A percentile compares a stretch with the other conserved stretches of the same genome.
Conservation (phyloP, 192 early-diverging fungal genomes). For the Backusella westeae region DNA sequence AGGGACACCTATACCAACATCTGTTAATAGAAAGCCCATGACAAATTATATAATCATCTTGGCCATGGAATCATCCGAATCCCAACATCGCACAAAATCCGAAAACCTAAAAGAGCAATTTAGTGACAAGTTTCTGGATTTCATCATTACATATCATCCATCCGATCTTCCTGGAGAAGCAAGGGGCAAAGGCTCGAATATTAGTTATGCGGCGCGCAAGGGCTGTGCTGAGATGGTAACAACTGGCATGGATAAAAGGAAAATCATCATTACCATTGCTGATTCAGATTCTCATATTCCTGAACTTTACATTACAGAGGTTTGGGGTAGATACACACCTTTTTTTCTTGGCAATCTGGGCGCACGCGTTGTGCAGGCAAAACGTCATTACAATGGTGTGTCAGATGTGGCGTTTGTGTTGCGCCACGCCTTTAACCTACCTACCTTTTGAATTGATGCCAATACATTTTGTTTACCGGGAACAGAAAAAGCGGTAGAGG, state of each 20-base stretch:
- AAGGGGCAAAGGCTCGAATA: slow-evolving; percentile 70
- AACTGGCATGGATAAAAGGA: slow-evolving; percentile 41
- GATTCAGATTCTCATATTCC: slow-evolving; percentile 75
- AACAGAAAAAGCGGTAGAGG: background rate
- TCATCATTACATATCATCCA: slow-evolving; percentile 70
- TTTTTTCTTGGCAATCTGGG: slow-evolving; percentile 35
- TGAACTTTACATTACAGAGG: slow-evolving; percentile 61
- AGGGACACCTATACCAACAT: background rate
- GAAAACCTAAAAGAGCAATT: slow-evolving; percentile 48
- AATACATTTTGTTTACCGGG: background rate
- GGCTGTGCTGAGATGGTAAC: slow-evolving; percentile 27
- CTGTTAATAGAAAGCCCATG: slow-evolving; percentile 32
- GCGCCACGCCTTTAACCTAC: slow-evolving; percentile 18
- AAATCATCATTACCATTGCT: slow-evolving; percentile 62
- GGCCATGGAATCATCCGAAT: slow-evolving; percentile 69
- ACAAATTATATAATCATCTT: slow-evolving; percentile 52
- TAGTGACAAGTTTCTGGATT: slow-evolving; percentile 55
- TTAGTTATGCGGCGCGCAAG: slow-evolving; percentile 57
- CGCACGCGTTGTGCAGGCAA: slow-evolving; percentile 66
- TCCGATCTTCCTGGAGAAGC: slow-evolving; percentile 62
- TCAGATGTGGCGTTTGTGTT: slow-evolving; percentile 65
- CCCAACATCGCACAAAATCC: slow-evolving; percentile 51
- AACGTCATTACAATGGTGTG: slow-evolving; percentile 68
- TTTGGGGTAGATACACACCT: background rate
- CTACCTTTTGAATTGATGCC: background rate